phyloP scores from a whole-genome alignment of 2,329 filamentous ascomycete species.

The Lithohypha guttulata region DNA sequence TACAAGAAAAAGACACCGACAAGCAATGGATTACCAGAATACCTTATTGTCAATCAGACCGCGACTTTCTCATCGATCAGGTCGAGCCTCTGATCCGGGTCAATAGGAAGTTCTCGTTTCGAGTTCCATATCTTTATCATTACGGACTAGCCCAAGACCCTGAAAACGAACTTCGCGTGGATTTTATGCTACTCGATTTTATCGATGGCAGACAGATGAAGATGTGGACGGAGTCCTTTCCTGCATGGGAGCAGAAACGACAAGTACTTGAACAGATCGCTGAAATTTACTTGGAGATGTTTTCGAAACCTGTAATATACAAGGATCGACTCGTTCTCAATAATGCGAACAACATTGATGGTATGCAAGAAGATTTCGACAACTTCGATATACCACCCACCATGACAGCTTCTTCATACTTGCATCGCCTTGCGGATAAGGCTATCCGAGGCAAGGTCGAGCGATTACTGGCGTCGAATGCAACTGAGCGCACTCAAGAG shows the following conservation, averaged over 20 bases:
- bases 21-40: slow-evolving; percentile 2
- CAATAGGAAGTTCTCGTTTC: not conserved
- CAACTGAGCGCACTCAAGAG: not conserved
- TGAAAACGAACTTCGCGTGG: not conserved
- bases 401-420: not conserved
- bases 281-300: slow-evolving; percentile 1
- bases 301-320: slow-evolving; percentile 1
- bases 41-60: slow-evolving; percentile 2
- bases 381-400: slow-evolving; percentile 3
- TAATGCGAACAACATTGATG: not conserved
- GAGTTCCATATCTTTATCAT: slow-evolving; percentile 1
- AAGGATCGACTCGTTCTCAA: not conserved
- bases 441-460: not conserved
- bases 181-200: slow-evolving; percentile 5
- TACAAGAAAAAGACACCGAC: not conserved
- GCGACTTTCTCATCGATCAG: not conserved
- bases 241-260: not conserved
- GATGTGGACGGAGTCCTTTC: slow-evolving; percentile 3
- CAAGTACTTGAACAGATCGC: slow-evolving; percentile 4
- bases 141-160: slow-evolving; percentile 1
- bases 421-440: not conserved
- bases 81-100: slow-evolving; percentile 5
- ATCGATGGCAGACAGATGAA: slow-evolving; percentile 2
- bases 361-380: not conserved
- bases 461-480: not conserved